Conservation (phyloP, 2,329 filamentous ascomycete species). For the Exophiala alcalophila region DNA sequence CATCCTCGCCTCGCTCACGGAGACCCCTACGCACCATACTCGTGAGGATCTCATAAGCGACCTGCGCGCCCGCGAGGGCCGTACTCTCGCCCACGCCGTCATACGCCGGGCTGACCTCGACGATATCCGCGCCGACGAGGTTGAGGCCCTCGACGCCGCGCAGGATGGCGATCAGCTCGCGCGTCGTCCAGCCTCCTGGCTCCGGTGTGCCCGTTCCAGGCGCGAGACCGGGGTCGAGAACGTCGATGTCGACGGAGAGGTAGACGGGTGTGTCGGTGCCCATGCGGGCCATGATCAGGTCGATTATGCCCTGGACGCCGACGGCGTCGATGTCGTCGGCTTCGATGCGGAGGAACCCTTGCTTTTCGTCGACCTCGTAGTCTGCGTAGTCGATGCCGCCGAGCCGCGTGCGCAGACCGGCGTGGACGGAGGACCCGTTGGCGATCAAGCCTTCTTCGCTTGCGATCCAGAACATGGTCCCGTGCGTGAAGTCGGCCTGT, state of each 20-base stretch:
- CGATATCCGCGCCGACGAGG: conserved; percentile 82
- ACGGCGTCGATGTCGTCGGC: conserved; percentile 85
- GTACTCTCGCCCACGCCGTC: conserved; percentile 78
- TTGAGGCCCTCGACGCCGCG: conserved; percentile 79
- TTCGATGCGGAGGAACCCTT: conserved; percentile 77
- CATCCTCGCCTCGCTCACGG: conserved; percentile 32
- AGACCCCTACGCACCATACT: conserved; percentile 48
- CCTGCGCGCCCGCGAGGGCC: conserved; percentile 76
- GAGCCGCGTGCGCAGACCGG: conserved; percentile 75
- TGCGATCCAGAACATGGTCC: conserved; percentile 88
- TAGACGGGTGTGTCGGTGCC: conserved; percentile 77
- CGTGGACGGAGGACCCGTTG: conserved; percentile 74
- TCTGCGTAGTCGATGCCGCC: conserved; percentile 63
- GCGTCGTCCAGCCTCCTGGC: conserved; percentile 85
- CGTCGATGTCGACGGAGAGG: conserved; percentile 76
- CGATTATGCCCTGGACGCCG: conserved; percentile 67
- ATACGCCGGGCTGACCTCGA: conserved; percentile 84
- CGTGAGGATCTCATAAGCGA: conserved; percentile 81
- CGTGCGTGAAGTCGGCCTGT: conserved; percentile 78
- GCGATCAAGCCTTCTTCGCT: conserved; percentile 74
- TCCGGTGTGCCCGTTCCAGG: conserved; percentile 86
- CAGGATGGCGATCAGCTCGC: conserved; percentile 80
- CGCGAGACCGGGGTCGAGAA: conserved; percentile 66
- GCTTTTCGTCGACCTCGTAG: conserved; percentile 69
- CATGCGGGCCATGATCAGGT: conserved; percentile 67